phyloP scores from a whole-genome alignment of 495 filamentous ascomycete species.

The Podospora bellae-mahoneyi region DNA sequence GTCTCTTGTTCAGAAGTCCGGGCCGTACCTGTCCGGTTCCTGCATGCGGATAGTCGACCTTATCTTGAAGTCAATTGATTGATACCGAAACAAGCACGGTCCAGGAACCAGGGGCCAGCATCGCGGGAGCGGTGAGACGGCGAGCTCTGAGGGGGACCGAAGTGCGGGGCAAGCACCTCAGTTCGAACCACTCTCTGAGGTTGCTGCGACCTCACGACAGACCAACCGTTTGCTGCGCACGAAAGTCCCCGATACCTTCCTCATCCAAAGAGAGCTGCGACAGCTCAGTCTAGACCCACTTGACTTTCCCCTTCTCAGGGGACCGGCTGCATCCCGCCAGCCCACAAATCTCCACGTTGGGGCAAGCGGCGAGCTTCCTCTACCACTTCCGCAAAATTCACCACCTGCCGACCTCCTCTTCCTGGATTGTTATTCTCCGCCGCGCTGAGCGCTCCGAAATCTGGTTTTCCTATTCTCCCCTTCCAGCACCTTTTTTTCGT shows the following conservation, averaged over 20 bases:
- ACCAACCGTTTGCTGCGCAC: background rate
- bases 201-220: background rate
- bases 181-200: background rate
- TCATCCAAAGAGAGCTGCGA: background rate
- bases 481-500: slow-evolving; percentile 16
- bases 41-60: background rate
- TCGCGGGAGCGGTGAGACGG: background rate
- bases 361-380: slow-evolving; percentile 1
- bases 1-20: background rate
- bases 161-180: slow-evolving; percentile 6
- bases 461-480: slow-evolving; percentile 11
- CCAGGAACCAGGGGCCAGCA: slow-evolving; percentile 1
- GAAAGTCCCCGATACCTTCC: slow-evolving; percentile 4
- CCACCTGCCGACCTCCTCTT: slow-evolving; percentile 12
- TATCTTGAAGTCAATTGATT: background rate
- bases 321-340: slow-evolving; percentile 6
- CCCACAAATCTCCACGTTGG: slow-evolving; percentile 14
- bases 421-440: slow-evolving; percentile 13
- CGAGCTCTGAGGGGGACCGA: background rate
- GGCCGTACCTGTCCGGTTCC: background rate
- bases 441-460: slow-evolving; percentile 28
- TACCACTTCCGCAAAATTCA: slow-evolving; percentile 12
- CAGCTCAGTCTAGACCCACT: slow-evolving; percentile 3
- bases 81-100: slow-evolving; percentile 3
- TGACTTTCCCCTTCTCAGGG: slow-evolving; percentile 2